phyloP scores from a whole-genome alignment of 352 stramenopile species.

The Phytophthora pini region DNA sequence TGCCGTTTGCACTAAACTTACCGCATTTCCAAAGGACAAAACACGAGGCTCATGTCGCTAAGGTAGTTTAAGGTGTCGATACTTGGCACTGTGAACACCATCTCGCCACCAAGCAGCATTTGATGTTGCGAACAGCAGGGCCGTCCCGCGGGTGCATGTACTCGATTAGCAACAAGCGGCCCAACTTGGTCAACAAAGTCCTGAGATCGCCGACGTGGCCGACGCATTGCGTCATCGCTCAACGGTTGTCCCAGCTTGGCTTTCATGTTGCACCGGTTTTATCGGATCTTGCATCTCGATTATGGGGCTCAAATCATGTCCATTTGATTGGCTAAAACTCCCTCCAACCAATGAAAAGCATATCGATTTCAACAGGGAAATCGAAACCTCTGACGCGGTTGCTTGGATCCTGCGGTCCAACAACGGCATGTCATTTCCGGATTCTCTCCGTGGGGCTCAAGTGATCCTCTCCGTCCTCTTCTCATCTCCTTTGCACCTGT shows the following conservation, averaged over 20 bases:
- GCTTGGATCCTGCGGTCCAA: slow-evolving; percentile 33
- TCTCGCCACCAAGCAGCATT: no score
- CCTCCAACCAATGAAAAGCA: slow-evolving; percentile 9
- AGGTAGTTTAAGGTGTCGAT: no score
- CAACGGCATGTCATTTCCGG: slow-evolving; percentile 41
- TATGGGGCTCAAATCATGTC: not conserved
- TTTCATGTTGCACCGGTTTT: slow-evolving; percentile 1
- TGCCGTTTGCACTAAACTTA: no score
- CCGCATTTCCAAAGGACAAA: no score
- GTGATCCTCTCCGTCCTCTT: slow-evolving; percentile 16
- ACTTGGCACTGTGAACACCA: no score
- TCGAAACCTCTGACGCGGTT: slow-evolving; percentile 10
- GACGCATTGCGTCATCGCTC: slow-evolving; percentile 26
- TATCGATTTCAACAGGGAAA: slow-evolving; percentile 19
- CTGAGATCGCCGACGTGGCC: slow-evolving; percentile 2
- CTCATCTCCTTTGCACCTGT: not conserved
- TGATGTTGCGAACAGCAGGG: not conserved
- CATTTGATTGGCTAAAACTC: slow-evolving; percentile 24
- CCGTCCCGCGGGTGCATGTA: not conserved
- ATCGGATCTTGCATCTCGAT: not conserved
- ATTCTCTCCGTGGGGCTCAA: slow-evolving; percentile 52
- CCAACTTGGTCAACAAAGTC: slow-evolving; percentile 24
- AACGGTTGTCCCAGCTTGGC: slow-evolving; percentile 4
- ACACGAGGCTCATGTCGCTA: no score
- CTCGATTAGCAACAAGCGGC: slow-evolving; percentile 7